Conservation (phyloP, 768 basidiomycete genomes). For the Russula abietina region DNA sequence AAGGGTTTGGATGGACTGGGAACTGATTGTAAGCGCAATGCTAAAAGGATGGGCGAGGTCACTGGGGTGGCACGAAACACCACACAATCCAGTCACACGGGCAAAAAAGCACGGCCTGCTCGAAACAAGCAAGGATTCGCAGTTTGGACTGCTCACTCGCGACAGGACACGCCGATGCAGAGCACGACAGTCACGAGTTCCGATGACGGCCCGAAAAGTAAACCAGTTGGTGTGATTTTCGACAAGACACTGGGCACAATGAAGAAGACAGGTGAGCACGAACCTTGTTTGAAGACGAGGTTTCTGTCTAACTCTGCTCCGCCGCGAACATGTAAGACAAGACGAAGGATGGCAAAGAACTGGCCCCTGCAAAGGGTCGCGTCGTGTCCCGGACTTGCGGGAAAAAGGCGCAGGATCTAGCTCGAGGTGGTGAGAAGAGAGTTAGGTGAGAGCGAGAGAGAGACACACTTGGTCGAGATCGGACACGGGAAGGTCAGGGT, state of each 20-base stretch:
- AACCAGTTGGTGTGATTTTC: neutral
- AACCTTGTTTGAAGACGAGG: constrained; percentile 74
- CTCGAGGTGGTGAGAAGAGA: neutral
- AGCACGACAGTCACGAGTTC: neutral
- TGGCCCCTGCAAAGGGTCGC: constrained; percentile 62
- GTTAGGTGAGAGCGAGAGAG: neutral
- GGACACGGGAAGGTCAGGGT: constrained; percentile 44
- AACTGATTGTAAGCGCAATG: neutral
- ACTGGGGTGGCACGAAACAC: neutral
- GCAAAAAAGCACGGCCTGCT: neutral
- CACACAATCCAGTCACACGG: neutral
- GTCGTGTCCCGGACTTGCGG: constrained; percentile 44
- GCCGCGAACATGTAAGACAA: constrained; percentile 53
- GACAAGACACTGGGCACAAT: neutral
- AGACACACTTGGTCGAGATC: constrained; percentile 55
- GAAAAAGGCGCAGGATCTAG: constrained; percentile 63
- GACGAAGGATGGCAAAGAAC: constrained; percentile 68
- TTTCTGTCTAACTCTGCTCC: constrained; percentile 58
- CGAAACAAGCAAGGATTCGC: neutral
- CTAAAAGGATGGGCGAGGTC: neutral
- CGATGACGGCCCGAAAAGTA: neutral
- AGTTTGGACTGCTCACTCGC: neutral
- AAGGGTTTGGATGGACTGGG: constrained; percentile 8
- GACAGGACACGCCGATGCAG: too few species aligned
- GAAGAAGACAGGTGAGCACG: constrained; percentile 34